Conservation (phyloP, 768 basidiomycete genomes). For the Cyclocybe cylindracea region DNA sequence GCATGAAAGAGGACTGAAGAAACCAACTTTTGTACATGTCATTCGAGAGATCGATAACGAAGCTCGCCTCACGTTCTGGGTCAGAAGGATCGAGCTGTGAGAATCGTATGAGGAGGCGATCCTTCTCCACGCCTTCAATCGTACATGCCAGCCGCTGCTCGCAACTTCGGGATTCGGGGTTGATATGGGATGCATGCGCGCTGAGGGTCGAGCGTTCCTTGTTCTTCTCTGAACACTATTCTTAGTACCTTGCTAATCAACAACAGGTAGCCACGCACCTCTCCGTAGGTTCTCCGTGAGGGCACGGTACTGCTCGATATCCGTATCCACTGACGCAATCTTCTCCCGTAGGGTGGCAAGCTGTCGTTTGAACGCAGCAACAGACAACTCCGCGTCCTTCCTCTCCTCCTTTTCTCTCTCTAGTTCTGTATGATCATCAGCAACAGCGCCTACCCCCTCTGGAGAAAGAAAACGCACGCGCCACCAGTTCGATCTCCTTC, state of each 20-base stretch:
- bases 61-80: constrained; percentile 62
- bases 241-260: background rate
- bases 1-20: background rate
- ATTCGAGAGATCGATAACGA: constrained; percentile 74
- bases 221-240: constrained; percentile 54
- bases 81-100: constrained; percentile 60
- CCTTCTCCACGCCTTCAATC: constrained; percentile 78
- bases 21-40: constrained; percentile 64
- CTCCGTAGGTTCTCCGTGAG: constrained; percentile 60
- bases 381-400: constrained; percentile 65
- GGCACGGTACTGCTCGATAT: constrained; percentile 74
- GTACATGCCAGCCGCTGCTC: constrained; percentile 60
- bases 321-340: constrained; percentile 56
- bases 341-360: constrained; percentile 64
- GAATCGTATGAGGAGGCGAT: constrained; percentile 76
- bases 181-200: constrained; percentile 49
- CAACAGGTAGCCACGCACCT: too few species aligned
- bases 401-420: constrained; percentile 72
- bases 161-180: constrained; percentile 56
- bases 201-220: constrained; percentile 61
- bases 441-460: background rate
- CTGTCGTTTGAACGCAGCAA: constrained; percentile 65
- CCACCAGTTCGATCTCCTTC: constrained; percentile 76
- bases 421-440: constrained; percentile 44
- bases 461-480: constrained; percentile 47